Evolutionary conservation across 2,329 filamentous ascomycete species (phyloP), one percentile per base, ranked within the genome.

Genomic region (Cytospora piceae): DNA sequence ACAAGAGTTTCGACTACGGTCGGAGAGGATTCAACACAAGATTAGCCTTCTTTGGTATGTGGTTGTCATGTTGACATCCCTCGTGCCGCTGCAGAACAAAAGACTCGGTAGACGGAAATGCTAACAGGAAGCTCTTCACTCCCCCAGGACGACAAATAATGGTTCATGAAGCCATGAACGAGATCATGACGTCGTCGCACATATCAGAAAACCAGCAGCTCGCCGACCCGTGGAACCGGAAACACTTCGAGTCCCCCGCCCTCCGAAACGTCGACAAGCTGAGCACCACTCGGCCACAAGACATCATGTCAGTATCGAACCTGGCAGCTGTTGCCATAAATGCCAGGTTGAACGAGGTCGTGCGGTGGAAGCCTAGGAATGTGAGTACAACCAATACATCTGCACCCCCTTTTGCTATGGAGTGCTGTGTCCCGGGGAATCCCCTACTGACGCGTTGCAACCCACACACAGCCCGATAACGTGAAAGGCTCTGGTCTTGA

Each of bases 1-100:
- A 98, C 78, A 98, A 98, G 86, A 97, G 93, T 79, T 98, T 97
- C 74, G 94, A 99, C 76, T 93, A 98, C 75, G 95, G 94, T 61
- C 85, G 93, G 74, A 89, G 94, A 82, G 94, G 94, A 0, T 97
- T 94, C 80, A 99, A 99, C 77, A 94, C 97, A 74, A 87, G 92
- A 69, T 81, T 99, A 77, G 92, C 93, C n/a, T 93, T 92, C 74
- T 81, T 96, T 62, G 94, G 93, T 96, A 85, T 56, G 79, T 29
- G 31, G 34, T 37, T 37, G 34, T 12, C n/a, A n/a, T 29, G 3
- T 12, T 14, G 31, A 37, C n/a, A 7, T 12, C 32, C 46, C 46
- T 22, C 46, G 9, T 49, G 9, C 27, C 27, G 27, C 20, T 24
- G 42, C 46, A 20, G 46, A 24, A 12, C 46, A n/a, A 1, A n/a